Evolutionary conservation across 805 yeast species (phyloP), one percentile per base, ranked within the genome.

Genomic region (Yarrowia sp.): DNA sequence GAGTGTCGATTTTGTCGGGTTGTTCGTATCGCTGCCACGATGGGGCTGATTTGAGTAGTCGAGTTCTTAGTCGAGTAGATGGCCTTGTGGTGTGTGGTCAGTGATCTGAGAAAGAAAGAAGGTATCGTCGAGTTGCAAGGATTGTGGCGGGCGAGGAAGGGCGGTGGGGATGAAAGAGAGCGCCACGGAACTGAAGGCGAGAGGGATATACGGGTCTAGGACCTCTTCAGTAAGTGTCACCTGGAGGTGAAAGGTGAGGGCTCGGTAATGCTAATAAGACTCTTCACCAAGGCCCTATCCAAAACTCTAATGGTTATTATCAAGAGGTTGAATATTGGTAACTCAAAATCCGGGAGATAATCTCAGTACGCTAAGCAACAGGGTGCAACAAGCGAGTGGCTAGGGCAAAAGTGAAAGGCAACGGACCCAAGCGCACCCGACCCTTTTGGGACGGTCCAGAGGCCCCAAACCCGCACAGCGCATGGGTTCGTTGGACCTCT

Each of bases 281-380:
- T 55, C 64, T 58, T 58, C 64, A 58, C 49, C 64, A 58, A 58
- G 64, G 64, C 50, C 47, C 64, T 42, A 58, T 58, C 50, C 64
- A 30, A 58, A 58, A 58, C 64, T 58, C 50, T 42, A 58, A 58
- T 58, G 50, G 44, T 43, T 58, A 58, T 43, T 58, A 61, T 61
- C 55, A 43, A 58, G 52, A 58, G 65, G 65, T 58, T 58, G 52
- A 43, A 43, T 36, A 36, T 43, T 43, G 52, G 65, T 58, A 44
- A 58, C 65, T 58, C 52, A 43, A 58, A 58, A 43, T 44, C 65
- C 46, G 61, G 61, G 61, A 55, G 61, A 55, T 55, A 55, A 55
- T 55, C 61, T 55, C 9, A 55, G 61, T 55, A 55, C 61, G 61
- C 61, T 55, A 55, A 55, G 61, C 61, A 55, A 55, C 46, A 55